A percentile compares a stretch with the other conserved stretches of the same genome.
Evolutionary conservation across 2,329 filamentous ascomycete genomes (phyloP).

Genomic region (Whalleya microplaca): DNA sequence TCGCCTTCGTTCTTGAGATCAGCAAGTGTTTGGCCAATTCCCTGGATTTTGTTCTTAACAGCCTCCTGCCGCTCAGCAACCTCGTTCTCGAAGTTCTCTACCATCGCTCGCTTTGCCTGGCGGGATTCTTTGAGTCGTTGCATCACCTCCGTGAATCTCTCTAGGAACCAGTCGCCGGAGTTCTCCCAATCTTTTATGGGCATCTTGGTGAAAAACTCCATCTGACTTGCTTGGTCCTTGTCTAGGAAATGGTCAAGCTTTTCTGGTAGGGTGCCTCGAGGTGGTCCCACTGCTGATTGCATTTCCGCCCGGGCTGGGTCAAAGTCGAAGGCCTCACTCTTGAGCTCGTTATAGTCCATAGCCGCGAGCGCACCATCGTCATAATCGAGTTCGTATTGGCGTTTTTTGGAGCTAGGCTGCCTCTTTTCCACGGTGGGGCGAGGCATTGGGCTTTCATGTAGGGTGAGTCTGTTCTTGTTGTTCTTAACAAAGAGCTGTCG

Average conservation of each 20-base stretch:
- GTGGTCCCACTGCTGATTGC: slow-evolving; percentile 40
- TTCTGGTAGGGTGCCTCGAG: slow-evolving; percentile 47
- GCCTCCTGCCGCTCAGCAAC: slow-evolving; percentile 58
- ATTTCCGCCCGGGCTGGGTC: slow-evolving; percentile 54
- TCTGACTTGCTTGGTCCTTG: slow-evolving; percentile 46
- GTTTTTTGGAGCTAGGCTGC: slow-evolving; percentile 31
- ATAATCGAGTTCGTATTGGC: slow-evolving; percentile 51
- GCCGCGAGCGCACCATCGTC: slow-evolving; percentile 57
- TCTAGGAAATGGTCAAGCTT: slow-evolving; percentile 52
- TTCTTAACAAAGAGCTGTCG: slow-evolving; percentile 33
- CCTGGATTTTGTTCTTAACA: slow-evolving; percentile 55
- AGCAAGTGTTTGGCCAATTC: slow-evolving; percentile 57
- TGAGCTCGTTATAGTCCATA: slow-evolving; percentile 58
- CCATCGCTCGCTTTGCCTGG: slow-evolving; percentile 52
- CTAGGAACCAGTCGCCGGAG: slow-evolving; percentile 63
- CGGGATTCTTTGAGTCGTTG: slow-evolving; percentile 52
- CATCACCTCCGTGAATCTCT: slow-evolving; percentile 56
- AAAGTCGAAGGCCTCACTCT: slow-evolving; percentile 58
- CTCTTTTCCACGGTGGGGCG: slow-evolving; percentile 29
- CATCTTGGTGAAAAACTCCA: slow-evolving; percentile 58
- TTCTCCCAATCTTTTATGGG: slow-evolving; percentile 61
- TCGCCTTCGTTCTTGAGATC: slow-evolving; percentile 61
- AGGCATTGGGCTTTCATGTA: slow-evolving; percentile 35
- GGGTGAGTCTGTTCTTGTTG: slow-evolving; percentile 21
- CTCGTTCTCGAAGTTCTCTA: slow-evolving; percentile 58